Evolutionary conservation across 2,329 filamentous ascomycete species (phyloP), one percentile per base, ranked within the genome.

Genomic region (Cercospora citrullina): DNA sequence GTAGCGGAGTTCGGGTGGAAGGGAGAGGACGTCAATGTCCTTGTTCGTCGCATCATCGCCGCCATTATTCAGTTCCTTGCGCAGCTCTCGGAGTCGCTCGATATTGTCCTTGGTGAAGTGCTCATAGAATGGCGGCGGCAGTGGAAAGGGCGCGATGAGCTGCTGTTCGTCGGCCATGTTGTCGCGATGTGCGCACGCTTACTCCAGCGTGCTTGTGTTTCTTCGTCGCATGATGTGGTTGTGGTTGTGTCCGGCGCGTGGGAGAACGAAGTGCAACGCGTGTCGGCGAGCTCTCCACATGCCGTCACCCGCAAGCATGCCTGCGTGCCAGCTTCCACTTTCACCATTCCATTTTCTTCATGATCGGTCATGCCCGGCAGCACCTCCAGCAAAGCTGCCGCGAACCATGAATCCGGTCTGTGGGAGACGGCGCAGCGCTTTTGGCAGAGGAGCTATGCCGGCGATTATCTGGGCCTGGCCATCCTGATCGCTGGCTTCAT

Each of bases 61-160:
- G 28, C 59, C 65, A 8, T 72, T 62, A 21, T 78, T 42, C 8
- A 53, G 57, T 68, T 65, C 73, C 69, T 73, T 74, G 63, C 75
- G 76, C 5, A 74, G 66, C 18, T 75, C 72, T 31, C 70, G 71
- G 26, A 91, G 80, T 59, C 87, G 87, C 14, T 87, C 81, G 63
- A 92, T 75, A 76, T 94, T 96, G 30, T 90, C 87, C 3, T 88
- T 79, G 0, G 92, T 97, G 80, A 98, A 98, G 78, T 91, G 86
- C 73, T 90, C 90, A 89, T 92, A 98, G 81, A 97, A 96, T 0
- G 90, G 89, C 28, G 95, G 95, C 28, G 95, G 95, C 63, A 91
- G 88, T 26, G 95, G 94, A 78, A 93, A 97, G 48, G 90, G 88
- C 26, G 90, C 88, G 28, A 69, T 31, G 18, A 59, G 51, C 30